These are phyloP conservation scores for Flaveria trinervia DNA, from an alignment of 129 eudicot species.

Conservation along the genomic window DNA sequence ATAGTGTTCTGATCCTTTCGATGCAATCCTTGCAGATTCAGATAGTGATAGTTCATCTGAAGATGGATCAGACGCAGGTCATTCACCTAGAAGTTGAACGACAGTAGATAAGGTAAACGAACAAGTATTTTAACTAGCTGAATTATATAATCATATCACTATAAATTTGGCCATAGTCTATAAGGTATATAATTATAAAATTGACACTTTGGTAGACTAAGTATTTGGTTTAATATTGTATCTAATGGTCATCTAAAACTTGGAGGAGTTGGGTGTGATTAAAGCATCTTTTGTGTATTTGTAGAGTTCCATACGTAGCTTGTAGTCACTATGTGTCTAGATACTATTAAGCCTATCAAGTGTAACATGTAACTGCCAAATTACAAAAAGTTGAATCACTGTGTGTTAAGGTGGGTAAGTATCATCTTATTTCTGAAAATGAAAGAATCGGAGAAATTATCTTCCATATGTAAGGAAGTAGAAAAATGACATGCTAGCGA, in stretches of 20 bases:
- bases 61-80: conserved; percentile 72
- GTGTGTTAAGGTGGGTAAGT: background rate
- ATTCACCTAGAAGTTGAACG: conserved; percentile 43
- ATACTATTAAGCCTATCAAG: background rate
- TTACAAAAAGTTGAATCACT: background rate
- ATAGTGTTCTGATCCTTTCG: conserved; percentile 15
- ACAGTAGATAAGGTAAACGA: conserved; percentile 43
- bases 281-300: background rate
- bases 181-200: too few species aligned
- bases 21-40: conserved; percentile 54
- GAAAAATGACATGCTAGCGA: background rate
- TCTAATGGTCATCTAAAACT: background rate
- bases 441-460: background rate
- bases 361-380: background rate
- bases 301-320: background rate
- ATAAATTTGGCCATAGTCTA: too few species aligned
- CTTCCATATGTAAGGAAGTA: background rate
- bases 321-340: conserved; percentile 2
- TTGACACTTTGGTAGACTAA: background rate
- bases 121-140: background rate
- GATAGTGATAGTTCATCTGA: conserved; percentile 93
- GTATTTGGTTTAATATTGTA: background rate
- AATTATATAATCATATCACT: background rate
- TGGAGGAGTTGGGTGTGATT: background rate
- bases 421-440: background rate